Percentiles rank a stretch among this genome's conserved stretches.
Conservation (phyloP, 345 rosid species). For the Excoecaria cochinchinensis region DNA sequence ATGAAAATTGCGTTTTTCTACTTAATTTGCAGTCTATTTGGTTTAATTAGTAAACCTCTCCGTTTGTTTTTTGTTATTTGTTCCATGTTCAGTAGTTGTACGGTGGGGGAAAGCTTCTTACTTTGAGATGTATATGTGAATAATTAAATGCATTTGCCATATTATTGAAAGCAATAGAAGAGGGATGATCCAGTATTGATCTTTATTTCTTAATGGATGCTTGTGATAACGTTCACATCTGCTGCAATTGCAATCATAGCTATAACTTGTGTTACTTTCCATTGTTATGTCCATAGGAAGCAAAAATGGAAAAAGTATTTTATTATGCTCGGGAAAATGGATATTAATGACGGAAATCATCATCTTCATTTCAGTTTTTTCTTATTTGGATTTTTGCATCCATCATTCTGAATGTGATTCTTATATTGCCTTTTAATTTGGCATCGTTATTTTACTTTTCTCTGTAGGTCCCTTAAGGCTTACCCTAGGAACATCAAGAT, state of each 20-base stretch:
- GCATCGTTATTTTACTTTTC: too few species aligned
- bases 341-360: too few species aligned
- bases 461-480: too few species aligned
- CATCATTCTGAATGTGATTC: not conserved
- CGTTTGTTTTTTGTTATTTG: not conserved
- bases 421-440: too few species aligned
- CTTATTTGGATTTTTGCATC: not conserved
- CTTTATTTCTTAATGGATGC: not conserved
- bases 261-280: too few species aligned
- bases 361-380: constrained; percentile 2
- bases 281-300: too few species aligned
- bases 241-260: too few species aligned
- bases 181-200: not conserved
- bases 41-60: not conserved
- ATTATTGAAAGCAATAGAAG: not conserved
- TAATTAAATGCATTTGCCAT: not conserved
- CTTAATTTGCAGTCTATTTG: not conserved
- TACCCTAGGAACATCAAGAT: too few species aligned
- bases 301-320: too few species aligned
- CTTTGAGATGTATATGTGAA: not conserved
- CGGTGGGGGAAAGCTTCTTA: not conserved
- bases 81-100: not conserved
- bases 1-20: not conserved
- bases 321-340: too few species aligned
- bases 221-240: not conserved